Evolutionary conservation across 1,139 yeast genomes (phyloP).

Genomic region (Sugiyamaella novakii): DNA sequence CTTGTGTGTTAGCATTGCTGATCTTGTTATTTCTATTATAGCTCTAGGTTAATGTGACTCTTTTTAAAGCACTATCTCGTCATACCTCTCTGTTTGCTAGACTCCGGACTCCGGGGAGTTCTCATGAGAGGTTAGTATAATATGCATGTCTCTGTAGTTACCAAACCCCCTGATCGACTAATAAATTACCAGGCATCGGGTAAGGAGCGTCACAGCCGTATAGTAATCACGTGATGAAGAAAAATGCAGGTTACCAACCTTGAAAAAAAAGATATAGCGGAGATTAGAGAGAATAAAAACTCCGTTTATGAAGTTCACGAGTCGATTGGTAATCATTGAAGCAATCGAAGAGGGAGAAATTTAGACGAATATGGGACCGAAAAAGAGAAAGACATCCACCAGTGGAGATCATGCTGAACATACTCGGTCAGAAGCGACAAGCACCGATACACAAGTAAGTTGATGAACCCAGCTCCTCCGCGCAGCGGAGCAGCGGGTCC

Average conservation of each 20-base stretch:
- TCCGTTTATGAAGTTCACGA: neutral
- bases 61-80: too few relatives aligned
- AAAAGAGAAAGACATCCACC: conserved; percentile 9
- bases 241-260: conserved; percentile 11
- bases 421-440: neutral
- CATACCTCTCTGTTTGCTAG: too few relatives aligned
- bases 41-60: too few relatives aligned
- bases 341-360: too few relatives aligned
- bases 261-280: conserved; percentile 10
- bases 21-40: conserved; percentile 6
- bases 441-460: conserved; percentile 1
- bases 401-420: neutral
- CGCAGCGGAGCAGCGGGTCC: too few relatives aligned
- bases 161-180: too few relatives aligned
- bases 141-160: too few relatives aligned
- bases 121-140: too few relatives aligned
- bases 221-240: neutral
- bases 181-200: too few relatives aligned
- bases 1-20: conserved; percentile 6
- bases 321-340: conserved; percentile 12
- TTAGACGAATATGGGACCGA: conserved; percentile 14
- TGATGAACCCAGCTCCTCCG: neutral
- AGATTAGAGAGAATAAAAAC: neutral
- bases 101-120: too few relatives aligned
- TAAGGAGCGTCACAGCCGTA: neutral